Evolutionary conservation across 495 filamentous ascomycete genomes (phyloP), one percentile per base, ranked within the genome.

Genomic region (Podospora appendiculata): DNA sequence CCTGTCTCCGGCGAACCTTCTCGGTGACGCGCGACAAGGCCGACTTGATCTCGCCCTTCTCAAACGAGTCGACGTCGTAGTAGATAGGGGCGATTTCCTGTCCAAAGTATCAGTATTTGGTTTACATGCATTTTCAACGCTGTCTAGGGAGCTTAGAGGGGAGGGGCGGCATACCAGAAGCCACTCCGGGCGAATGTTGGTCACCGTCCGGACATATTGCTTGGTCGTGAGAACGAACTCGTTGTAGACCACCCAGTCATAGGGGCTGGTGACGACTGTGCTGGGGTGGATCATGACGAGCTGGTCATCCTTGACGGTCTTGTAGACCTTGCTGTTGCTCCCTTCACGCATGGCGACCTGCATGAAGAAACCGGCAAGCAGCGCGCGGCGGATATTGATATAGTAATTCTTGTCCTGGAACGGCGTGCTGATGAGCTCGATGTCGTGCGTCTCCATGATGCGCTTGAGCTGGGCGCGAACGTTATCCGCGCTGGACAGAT

Each of bases 301-400:
- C 74, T 82, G 80, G 58, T 97, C 84, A 60, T 97, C 94, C 70
- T 97, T 97, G 57, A 99, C 84, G 8, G 93, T 99, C 49, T 83
- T 79, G 71, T 99, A 99, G 36, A 79, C 80, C 79, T 95, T 96
- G 57, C 82, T 82, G 58, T 84, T 83, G 32, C 61, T 65, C 36
- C 73, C 70, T 52, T 95, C 88, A 58, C 84, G 87, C 81, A 90
- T 96, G 40, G 93, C 93, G n/a, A 97, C 87, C 63, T 99, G 94
- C 93, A 99, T 99, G 77, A 99, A 99, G 75, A 97, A 99, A 17
- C 93, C 93, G 2, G 89, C 81, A 12, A 95, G 86, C n/a, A 99
- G 77, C 9, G 93, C 93, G 13, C 89, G 84, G 17, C 90, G 87
- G 61, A 99, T 97, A 63, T 99, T 99, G 68, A 81, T 89, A 66